Evolutionary conservation across 1,139 yeast genomes (phyloP), one percentile per base, ranked within the genome.

Genomic region (Yamadazyma diospyri): DNA sequence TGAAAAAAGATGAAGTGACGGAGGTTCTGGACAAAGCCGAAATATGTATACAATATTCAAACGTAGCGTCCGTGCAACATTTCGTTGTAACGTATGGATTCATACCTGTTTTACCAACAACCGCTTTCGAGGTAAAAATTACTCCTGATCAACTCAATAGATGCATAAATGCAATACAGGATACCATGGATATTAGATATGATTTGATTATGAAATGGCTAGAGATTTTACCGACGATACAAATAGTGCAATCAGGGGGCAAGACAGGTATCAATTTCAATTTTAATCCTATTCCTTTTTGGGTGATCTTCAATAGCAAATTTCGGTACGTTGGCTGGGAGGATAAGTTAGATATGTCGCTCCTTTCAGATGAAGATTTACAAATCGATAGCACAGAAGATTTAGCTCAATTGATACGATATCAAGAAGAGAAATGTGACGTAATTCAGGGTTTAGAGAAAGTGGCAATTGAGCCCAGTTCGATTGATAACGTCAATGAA

Each of bases 61-160:
- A 41, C 27, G 17, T 30, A 6, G 20, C 24, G n/a, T 41, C 36
- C 4, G 33, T 45, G 8, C 48, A 44, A 30, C 35, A 59, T 18
- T 75, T 79, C 45, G 59, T 70, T n/a, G 47, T 60, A 16, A 67
- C 70, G 1, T 80, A 81, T 49, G 87, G 87, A 2, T 81, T 81
- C 45, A 54, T 76, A 6, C 82, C 82, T 2, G n/a, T 23, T 5
- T 36, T 37, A 1, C 20, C 33, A n/a, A 24, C 9, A 15, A 39
- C 34, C 21, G 16, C 38, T 3, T 43, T 45, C 25, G 48, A 45
- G 23, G 16, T 44, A 2, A 41, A 41, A 28, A 10, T 45, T 2
- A 20, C 22, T 10, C 19, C 27, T 4, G 16, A 32, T 5, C 33
- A 35, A 7, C 35, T 44, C 4, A 37, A 44, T 22, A 29, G 30